phyloP scores from a whole-genome alignment of 192 early-diverging fungal species.

The Podila minutissima region DNA sequence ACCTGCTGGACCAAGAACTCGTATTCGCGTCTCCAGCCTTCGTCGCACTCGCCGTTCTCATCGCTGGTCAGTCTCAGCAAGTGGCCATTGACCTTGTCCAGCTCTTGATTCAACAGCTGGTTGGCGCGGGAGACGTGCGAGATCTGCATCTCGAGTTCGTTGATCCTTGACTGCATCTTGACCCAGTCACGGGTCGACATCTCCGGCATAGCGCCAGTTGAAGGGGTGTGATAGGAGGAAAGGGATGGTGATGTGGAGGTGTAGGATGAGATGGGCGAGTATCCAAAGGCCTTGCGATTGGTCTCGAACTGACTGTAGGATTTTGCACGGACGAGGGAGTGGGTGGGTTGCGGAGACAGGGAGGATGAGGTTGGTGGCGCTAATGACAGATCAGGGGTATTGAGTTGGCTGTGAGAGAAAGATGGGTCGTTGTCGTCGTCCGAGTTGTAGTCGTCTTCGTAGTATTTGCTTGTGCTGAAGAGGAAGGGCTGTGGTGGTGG shows the following conservation, averaged over 20 bases:
- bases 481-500: background rate
- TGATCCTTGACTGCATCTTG: constrained; percentile 39
- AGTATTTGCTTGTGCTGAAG: background rate
- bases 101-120: constrained; percentile 32
- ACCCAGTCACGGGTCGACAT: constrained; percentile 40
- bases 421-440: background rate
- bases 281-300: constrained; percentile 1
- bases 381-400: background rate
- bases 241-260: background rate
- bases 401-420: background rate
- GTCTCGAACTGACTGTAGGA: constrained; percentile 23
- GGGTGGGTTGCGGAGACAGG: background rate
- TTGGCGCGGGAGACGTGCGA: constrained; percentile 23
- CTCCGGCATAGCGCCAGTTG: background rate
- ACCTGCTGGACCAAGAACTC: constrained; percentile 49
- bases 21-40: constrained; percentile 28
- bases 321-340: constrained; percentile 16
- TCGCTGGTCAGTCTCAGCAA: constrained; percentile 23
- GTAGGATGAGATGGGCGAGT: background rate
- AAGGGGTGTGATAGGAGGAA: background rate
- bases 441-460: background rate
- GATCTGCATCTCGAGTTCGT: constrained; percentile 28
- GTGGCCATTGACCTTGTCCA: constrained; percentile 32
- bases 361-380: background rate
- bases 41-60: constrained; percentile 3